Evolutionary conservation across 1,284 basidiomycete genomes (phyloP).

Genomic region (Mrakiaceae sp.): DNA sequence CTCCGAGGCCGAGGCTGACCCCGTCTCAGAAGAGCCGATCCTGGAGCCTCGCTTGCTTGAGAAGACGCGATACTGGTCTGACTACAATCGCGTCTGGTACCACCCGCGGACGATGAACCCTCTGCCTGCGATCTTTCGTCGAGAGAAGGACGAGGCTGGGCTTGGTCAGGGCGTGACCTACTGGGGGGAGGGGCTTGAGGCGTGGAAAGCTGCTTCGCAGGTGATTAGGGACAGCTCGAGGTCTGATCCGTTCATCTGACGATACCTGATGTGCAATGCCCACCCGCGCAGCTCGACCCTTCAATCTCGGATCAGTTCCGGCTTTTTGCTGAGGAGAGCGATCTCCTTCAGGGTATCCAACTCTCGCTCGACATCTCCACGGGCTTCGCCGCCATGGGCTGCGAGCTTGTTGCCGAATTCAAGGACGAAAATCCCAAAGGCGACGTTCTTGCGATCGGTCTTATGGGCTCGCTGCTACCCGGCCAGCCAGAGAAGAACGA

Average conservation of each 20-base stretch:
- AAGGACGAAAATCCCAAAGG: slow-evolving; percentile 51
- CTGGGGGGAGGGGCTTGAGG: slow-evolving; percentile 46
- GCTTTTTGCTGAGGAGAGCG: slow-evolving; percentile 57
- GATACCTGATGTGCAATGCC: too few relatives aligned
- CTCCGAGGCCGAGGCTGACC: background rate
- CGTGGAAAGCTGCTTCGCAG: slow-evolving; percentile 40
- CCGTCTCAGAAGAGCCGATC: background rate
- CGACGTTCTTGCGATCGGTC: slow-evolving; percentile 42
- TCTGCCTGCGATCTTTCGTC: slow-evolving; percentile 47
- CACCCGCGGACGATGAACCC: slow-evolving; percentile 52
- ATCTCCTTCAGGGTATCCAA: slow-evolving; percentile 60
- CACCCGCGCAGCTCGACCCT: background rate
- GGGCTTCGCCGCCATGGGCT: slow-evolving; percentile 52
- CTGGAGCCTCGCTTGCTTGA: slow-evolving; percentile 13
- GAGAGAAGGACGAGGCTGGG: slow-evolving; percentile 42
- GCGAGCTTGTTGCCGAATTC: slow-evolving; percentile 46
- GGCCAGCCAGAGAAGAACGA: background rate
- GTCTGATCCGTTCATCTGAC: too few relatives aligned
- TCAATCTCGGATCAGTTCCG: slow-evolving; percentile 46
- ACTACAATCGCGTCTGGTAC: slow-evolving; percentile 58
- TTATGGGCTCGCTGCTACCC: slow-evolving; percentile 3
- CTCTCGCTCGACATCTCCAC: slow-evolving; percentile 46
- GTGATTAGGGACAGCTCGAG: too few relatives aligned
- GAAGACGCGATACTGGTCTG: slow-evolving; percentile 61
- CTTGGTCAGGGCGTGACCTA: background rate